Conservation (phyloP, 2,329 filamentous ascomycete genomes). For the Alternaria ethzedia region DNA sequence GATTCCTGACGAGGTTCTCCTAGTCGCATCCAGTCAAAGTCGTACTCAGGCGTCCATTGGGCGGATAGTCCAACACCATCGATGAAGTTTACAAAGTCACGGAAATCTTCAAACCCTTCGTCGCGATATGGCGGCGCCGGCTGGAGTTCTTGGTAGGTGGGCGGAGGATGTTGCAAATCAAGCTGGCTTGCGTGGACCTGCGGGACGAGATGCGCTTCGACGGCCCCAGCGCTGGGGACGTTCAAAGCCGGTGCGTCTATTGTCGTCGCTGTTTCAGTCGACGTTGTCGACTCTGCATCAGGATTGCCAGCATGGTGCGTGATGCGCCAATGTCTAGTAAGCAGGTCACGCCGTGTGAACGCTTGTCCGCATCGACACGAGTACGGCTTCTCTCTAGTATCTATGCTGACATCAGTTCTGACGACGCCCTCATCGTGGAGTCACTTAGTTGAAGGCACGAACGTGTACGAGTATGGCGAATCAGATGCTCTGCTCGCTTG, state of each 20-base stretch:
- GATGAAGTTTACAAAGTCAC: slow-evolving; percentile 43
- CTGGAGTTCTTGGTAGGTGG: slow-evolving; percentile 16
- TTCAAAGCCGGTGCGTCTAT: slow-evolving; percentile 4
- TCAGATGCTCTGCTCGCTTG: slow-evolving; percentile 41
- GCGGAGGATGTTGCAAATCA: slow-evolving; percentile 17
- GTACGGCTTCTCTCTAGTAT: slow-evolving; percentile 42
- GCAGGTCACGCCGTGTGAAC: slow-evolving; percentile 38
- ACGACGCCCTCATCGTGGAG: not conserved
- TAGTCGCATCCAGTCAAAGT: slow-evolving; percentile 36
- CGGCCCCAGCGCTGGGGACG: not conserved
- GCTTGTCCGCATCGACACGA: slow-evolving; percentile 34
- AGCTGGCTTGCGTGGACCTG: slow-evolving; percentile 13
- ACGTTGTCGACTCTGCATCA: slow-evolving; percentile 6
- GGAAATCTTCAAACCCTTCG: slow-evolving; percentile 38
- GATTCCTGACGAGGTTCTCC: slow-evolving; percentile 26
- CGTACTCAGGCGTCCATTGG: slow-evolving; percentile 41
- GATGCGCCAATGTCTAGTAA: slow-evolving; percentile 41
- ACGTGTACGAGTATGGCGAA: slow-evolving; percentile 41
- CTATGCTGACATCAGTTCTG: slow-evolving; percentile 23
- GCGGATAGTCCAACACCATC: slow-evolving; percentile 41
- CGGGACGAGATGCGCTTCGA: slow-evolving; percentile 4
- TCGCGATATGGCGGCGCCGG: slow-evolving; percentile 20
- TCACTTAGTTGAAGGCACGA: slow-evolving; percentile 16
- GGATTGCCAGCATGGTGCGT: slow-evolving; percentile 26
- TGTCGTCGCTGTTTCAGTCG: slow-evolving; percentile 8